Evolutionary conservation across 768 basidiomycete species (phyloP).

Genomic region (Sporobolomyces pararoseus): DNA sequence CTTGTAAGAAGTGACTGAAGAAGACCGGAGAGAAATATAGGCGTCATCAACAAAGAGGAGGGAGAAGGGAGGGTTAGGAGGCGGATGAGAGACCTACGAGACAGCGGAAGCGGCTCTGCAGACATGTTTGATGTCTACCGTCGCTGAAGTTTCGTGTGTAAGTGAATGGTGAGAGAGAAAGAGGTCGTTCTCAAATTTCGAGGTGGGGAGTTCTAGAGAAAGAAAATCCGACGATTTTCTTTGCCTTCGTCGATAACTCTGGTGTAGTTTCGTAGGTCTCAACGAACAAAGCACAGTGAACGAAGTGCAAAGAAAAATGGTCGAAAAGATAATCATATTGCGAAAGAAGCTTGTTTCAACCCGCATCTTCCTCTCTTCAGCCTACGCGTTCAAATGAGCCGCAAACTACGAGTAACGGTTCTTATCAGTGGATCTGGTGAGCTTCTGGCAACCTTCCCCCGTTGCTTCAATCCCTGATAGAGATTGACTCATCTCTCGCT

Average conservation of each 20-base stretch:
- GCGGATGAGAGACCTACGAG: conserved; percentile 6
- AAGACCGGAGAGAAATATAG: not conserved
- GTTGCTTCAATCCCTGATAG: too few relatives aligned
- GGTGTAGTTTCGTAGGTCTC: too few relatives aligned
- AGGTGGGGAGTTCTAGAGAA: too few relatives aligned
- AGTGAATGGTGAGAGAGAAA: too few relatives aligned
- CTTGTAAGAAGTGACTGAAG: conserved; percentile 27
- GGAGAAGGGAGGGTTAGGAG: not conserved
- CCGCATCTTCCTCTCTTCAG: not conserved
- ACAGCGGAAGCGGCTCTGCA: conserved; percentile 15
- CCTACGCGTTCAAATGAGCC: not conserved
- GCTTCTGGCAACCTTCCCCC: not conserved
- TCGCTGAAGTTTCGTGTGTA: too few relatives aligned
- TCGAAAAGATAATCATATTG: too few relatives aligned
- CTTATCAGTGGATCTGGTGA: conserved; percentile 67
- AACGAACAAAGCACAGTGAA: too few relatives aligned
- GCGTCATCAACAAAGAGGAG: conserved; percentile 14
- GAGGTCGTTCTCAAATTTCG: too few relatives aligned
- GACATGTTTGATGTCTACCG: conserved; percentile 9
- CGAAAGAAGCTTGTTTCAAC: too few relatives aligned
- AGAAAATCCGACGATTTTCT: not conserved
- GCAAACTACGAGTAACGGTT: conserved; percentile 52
- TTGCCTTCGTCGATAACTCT: not conserved
- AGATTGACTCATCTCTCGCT: not conserved
- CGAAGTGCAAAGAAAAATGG: too few relatives aligned